These are phyloP conservation scores for Lenwebbia sp. DNA, from an alignment of 345 rosid species.

Conservation along the genomic window DNA sequence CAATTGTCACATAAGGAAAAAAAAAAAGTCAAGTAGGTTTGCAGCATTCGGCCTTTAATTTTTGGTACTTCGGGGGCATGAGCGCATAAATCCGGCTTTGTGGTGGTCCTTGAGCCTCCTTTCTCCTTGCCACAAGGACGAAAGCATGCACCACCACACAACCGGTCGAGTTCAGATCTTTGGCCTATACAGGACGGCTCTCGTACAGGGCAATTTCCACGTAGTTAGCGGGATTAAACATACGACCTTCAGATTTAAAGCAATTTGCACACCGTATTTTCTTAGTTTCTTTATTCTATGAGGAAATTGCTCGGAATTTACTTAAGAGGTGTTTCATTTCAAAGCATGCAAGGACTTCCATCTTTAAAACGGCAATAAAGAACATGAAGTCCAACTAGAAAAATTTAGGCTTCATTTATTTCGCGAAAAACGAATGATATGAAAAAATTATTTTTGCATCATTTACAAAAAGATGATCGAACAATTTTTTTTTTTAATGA, in stretches of 20 bases:
- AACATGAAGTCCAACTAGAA: too few relatives aligned
- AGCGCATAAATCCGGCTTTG: neutral
- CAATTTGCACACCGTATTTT: accelerated
- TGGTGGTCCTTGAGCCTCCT: neutral
- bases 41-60: neutral
- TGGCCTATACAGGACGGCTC: neutral
- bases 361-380: neutral
- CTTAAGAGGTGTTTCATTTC: neutral
- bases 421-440: too few relatives aligned
- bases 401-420: too few relatives aligned
- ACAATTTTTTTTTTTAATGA: too few relatives aligned
- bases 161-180: accelerated
- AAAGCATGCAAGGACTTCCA: neutral
- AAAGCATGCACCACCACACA: accelerated
- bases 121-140: neutral
- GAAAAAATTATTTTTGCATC: too few relatives aligned
- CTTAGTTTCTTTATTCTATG: neutral
- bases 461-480: too few relatives aligned
- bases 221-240: neutral
- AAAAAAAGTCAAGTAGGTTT: neutral
- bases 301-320: neutral
- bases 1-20: neutral
- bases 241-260: neutral
- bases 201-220: neutral
- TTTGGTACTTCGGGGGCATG: neutral